phyloP scores from a whole-genome alignment of 257 asterid genomes.

The Nicotiana undulata region DNA sequence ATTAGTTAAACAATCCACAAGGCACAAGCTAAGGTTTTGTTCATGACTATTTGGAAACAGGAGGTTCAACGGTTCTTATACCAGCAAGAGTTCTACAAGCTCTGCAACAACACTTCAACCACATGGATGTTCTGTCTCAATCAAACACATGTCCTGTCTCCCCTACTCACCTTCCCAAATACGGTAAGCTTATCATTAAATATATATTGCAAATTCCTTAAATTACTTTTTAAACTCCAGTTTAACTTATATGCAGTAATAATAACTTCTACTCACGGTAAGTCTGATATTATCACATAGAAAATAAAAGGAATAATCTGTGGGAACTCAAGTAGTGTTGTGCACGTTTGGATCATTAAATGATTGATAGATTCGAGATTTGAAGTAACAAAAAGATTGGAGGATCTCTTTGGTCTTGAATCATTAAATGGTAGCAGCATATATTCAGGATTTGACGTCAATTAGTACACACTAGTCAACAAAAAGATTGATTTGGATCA shows the following conservation, averaged over 20 bases:
- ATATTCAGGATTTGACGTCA: neutral
- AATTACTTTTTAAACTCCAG: too few species aligned
- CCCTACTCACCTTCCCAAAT: conserved; percentile 13
- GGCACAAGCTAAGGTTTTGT: neutral
- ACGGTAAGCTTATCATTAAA: conserved; percentile 5
- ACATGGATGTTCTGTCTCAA: conserved; percentile 27
- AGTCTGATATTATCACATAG: too few species aligned
- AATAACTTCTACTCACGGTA: too few species aligned
- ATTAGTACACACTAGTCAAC: neutral
- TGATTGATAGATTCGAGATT: neutral
- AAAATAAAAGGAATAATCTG: neutral
- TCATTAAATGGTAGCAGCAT: neutral
- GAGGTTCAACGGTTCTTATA: conserved; percentile 62
- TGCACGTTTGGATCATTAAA: neutral
- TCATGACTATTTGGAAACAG: conserved; percentile 18
- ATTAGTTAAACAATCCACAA: neutral
- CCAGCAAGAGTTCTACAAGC: conserved; percentile 78
- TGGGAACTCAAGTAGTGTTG: neutral
- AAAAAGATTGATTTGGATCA: neutral
- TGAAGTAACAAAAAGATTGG: neutral
- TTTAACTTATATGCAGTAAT: too few species aligned
- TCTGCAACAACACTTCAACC: conserved; percentile 46
- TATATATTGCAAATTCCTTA: too few species aligned
- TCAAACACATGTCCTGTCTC: conserved; percentile 6
- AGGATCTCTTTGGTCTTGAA: neutral